Percentiles rank a stretch among this genome's conserved stretches.
Evolutionary conservation across 2,329 filamentous ascomycete species (phyloP).

Genomic region (Alternaria rosae): DNA sequence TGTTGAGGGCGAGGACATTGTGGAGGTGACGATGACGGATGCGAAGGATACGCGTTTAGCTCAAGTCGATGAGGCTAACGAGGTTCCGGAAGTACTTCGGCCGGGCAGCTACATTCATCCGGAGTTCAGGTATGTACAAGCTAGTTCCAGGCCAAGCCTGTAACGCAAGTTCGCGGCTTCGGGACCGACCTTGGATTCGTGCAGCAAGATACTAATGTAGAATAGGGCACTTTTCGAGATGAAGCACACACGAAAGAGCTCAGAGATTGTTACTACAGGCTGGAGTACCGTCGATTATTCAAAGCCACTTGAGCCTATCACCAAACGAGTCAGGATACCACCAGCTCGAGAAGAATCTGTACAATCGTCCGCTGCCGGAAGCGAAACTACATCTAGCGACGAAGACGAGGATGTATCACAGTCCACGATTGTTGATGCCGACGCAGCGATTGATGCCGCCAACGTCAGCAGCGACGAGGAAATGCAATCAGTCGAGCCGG

Average conservation of each 20-base stretch:
- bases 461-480: slow-evolving; percentile 49
- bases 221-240: slow-evolving; percentile 71
- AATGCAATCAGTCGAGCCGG: slow-evolving; percentile 40
- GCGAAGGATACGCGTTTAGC: slow-evolving; percentile 47
- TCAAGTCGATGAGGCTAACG: slow-evolving; percentile 28
- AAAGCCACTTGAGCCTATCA: slow-evolving; percentile 64
- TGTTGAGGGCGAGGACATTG: slow-evolving; percentile 86
- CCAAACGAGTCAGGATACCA: slow-evolving; percentile 53
- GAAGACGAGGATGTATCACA: slow-evolving; percentile 43
- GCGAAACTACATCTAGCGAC: slow-evolving; percentile 42
- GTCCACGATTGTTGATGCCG: slow-evolving; percentile 28
- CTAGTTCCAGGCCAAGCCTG: not conserved
- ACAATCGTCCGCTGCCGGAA: slow-evolving; percentile 38
- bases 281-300: slow-evolving; percentile 70
- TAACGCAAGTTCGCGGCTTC: not conserved
- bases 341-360: slow-evolving; percentile 45
- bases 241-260: slow-evolving; percentile 65
- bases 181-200: not conserved
- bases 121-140: slow-evolving; percentile 54
- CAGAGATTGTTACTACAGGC: slow-evolving; percentile 71
- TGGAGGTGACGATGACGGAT: slow-evolving; percentile 87
- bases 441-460: slow-evolving; percentile 39
- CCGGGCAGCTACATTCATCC: slow-evolving; percentile 68
- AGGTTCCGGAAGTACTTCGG: slow-evolving; percentile 56
- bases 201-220: not conserved